Evolutionary conservation across 2,329 filamentous ascomycete genomes (phyloP), one percentile per base, ranked within the genome.

Genomic region (Sporothrix pallida): DNA sequence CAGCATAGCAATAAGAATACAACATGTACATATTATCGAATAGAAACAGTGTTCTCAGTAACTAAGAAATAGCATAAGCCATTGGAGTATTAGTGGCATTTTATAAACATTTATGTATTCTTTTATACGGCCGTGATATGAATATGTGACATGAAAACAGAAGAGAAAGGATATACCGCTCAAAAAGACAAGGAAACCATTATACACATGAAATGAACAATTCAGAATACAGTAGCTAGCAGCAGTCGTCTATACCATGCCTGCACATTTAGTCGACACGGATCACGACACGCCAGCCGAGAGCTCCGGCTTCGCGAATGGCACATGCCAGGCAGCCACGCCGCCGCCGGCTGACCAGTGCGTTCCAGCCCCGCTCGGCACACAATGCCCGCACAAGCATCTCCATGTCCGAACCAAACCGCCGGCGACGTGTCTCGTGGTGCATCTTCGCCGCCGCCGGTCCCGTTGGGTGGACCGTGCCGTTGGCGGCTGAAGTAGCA

Each of bases 301-400:
- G 80, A 2, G 90, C 92, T 5, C 89, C 89, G 0, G 92, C 92
- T 83, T 95, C 92, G 20, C 93, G 86, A 60, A 95, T 88, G 56
- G 91, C 91, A 81, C 93, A 95, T 3, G 88, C 87, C 50, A 95
- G 81, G 79, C 93, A 95, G 0, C 91, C 92, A 75, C 91, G 85
- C 76, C 89, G 87, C 54, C 86, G 84, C 70, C 91, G 85, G 75
- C 90, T 92, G 75, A 95, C 86, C 20, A 95, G 80, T 26, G 92
- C 92, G 79, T 94, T 92, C 86, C 90, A 91, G 2, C 92, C 92
- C 77, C 87, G 89, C 78, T 93, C 89, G 0, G 92, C 90, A 79
- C 93, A 95, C 76, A 93, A 85, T 1, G 92, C 92, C 68, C 92
- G 85, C 0, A 90, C 91, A 71, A 95, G 82, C 9, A 94, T 86